Evolutionary conservation across 2,329 filamentous ascomycete species (phyloP).

Genomic region (Zasmidium citrigriseum): DNA sequence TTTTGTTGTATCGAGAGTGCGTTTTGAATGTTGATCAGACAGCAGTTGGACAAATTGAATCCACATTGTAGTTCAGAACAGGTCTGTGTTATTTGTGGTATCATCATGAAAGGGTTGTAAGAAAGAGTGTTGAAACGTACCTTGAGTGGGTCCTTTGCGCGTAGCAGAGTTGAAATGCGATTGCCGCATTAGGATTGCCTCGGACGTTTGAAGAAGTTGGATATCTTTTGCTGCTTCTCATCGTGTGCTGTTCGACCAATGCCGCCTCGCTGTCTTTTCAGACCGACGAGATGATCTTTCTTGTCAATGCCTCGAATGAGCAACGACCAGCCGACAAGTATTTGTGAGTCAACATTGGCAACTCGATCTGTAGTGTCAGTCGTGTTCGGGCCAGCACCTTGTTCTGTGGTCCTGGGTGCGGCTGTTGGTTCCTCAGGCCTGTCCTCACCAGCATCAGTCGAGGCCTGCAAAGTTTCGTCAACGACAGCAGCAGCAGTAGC

Average conservation of each 20-base stretch:
- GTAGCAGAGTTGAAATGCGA: too few relatives aligned
- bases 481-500: neutral
- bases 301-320: slow-evolving; percentile 66
- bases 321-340: slow-evolving; percentile 45
- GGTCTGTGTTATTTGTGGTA: slow-evolving; percentile 34
- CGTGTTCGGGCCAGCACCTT: neutral
- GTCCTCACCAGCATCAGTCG: neutral
- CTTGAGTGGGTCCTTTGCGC: neutral
- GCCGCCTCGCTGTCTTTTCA: slow-evolving; percentile 79
- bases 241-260: slow-evolving; percentile 80
- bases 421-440: neutral
- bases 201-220: slow-evolving; percentile 69
- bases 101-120: slow-evolving; percentile 28
- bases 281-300: slow-evolving; percentile 67
- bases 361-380: neutral
- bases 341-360: neutral
- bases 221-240: slow-evolving; percentile 71
- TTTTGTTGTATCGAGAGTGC: neutral
- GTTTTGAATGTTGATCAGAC: slow-evolving; percentile 26
- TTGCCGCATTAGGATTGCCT: slow-evolving; percentile 5
- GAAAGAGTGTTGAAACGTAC: slow-evolving; percentile 13
- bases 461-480: too few relatives aligned
- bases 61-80: slow-evolving; percentile 34
- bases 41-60: slow-evolving; percentile 38
- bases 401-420: neutral